Evolutionary conservation across 192 early-diverging fungal species (phyloP).

Genomic region (Coemansia sp.): DNA sequence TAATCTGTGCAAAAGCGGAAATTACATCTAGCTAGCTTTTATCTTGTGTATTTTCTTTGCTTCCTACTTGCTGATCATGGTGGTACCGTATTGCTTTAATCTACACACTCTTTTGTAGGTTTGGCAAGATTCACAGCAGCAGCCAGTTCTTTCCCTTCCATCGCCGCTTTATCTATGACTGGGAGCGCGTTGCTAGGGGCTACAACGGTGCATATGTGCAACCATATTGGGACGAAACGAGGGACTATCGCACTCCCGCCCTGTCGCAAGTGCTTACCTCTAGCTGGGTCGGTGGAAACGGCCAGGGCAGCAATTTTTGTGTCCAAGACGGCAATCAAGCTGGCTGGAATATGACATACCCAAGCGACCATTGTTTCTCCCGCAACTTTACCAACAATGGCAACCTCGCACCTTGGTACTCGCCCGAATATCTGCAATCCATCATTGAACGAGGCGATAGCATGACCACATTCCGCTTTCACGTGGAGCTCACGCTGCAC

Average conservation of each 20-base stretch:
- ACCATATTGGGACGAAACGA: constrained; percentile 51
- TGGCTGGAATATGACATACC: constrained; percentile 42
- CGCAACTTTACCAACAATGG: constrained; percentile 35
- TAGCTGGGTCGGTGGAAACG: constrained; percentile 28
- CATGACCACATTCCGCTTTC: constrained; percentile 42
- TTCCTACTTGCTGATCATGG: too few relatives aligned
- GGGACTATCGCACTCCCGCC: constrained; percentile 38
- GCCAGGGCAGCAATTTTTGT: constrained; percentile 20
- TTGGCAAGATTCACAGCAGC: constrained; percentile 39
- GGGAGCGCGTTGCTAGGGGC: constrained; percentile 34
- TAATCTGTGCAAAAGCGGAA: too few relatives aligned
- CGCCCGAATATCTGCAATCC: constrained; percentile 44
- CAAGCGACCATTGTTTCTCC: constrained; percentile 44
- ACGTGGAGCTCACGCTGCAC: constrained; percentile 51
- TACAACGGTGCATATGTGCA: constrained; percentile 45
- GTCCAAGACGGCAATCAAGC: constrained; percentile 38
- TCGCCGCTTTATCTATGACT: constrained; percentile 47
- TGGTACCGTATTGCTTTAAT: too few relatives aligned
- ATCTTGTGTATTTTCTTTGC: too few relatives aligned
- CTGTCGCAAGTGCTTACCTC: constrained; percentile 26
- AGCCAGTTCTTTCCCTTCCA: constrained; percentile 52
- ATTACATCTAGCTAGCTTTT: too few relatives aligned
- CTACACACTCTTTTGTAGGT: too few relatives aligned
- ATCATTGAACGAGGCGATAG: constrained; percentile 33
- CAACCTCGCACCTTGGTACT: constrained; percentile 33